phyloP scores from a whole-genome alignment of 2,329 filamentous ascomycete species.

The Metarhizium rileyi region DNA sequence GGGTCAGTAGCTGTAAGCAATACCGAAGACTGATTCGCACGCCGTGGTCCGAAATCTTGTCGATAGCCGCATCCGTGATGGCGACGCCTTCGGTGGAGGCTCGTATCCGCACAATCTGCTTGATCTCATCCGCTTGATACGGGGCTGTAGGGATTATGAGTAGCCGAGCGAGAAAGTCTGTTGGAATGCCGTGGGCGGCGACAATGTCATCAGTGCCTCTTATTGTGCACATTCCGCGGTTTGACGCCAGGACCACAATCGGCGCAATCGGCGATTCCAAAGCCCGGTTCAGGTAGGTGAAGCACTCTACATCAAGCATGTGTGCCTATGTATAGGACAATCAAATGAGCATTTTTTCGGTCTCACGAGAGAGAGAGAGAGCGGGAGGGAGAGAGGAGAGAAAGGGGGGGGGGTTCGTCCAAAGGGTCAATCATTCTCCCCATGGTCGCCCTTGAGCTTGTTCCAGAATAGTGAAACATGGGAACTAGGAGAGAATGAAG shows the following conservation, averaged over 20 bases:
- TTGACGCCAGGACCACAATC: slow-evolving; percentile 95
- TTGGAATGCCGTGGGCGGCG: slow-evolving; percentile 86
- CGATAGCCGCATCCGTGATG: slow-evolving; percentile 72
- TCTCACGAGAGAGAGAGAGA: no score
- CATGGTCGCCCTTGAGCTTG: neutral
- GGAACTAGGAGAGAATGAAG: neutral
- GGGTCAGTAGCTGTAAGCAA: slow-evolving; percentile 82
- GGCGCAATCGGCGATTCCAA: slow-evolving; percentile 90
- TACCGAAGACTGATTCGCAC: slow-evolving; percentile 86
- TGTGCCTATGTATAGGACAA: slow-evolving; percentile 56
- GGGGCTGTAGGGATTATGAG: slow-evolving; percentile 93
- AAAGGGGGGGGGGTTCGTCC: neutral
- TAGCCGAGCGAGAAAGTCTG: slow-evolving; percentile 85
- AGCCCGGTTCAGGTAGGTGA: slow-evolving; percentile 98
- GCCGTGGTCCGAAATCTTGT: slow-evolving; percentile 79
- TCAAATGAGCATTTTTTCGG: neutral
- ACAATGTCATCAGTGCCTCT: slow-evolving; percentile 74
- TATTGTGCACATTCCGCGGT: slow-evolving; percentile 88
- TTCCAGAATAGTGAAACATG: slow-evolving; percentile 1
- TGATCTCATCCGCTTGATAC: slow-evolving; percentile 83
- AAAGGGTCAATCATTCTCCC: neutral
- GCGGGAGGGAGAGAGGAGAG: no score
- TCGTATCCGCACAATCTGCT: slow-evolving; percentile 79
- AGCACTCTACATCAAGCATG: slow-evolving; percentile 99
- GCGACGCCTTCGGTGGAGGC: slow-evolving; percentile 71